These are phyloP conservation scores for Aspergillus versicolor DNA, from an alignment of 2,329 filamentous ascomycete genomes.

Conservation along the genomic window DNA sequence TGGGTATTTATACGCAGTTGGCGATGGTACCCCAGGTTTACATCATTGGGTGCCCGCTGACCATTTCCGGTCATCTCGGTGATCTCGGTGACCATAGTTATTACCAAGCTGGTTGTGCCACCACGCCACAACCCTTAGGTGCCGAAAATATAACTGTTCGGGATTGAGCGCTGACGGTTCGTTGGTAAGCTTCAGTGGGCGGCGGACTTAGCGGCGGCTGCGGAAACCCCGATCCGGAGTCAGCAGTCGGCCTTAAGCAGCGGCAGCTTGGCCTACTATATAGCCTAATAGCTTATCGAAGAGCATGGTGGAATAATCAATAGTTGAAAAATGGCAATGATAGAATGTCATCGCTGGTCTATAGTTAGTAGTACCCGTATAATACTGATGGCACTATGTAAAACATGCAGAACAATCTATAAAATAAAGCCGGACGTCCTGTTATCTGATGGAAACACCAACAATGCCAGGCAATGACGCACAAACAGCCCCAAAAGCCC, in stretches of 20 bases:
- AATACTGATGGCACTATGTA: not conserved
- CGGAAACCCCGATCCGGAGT: not conserved
- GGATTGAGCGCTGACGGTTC: not conserved
- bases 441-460: conserved; percentile 92
- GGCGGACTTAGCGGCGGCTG: not conserved
- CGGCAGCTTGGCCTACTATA: too few relatives aligned
- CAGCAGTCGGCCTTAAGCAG: not conserved
- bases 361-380: too few relatives aligned
- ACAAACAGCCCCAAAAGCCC: conserved; percentile 83
- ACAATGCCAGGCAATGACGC: conserved; percentile 78
- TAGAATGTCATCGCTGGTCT: not conserved
- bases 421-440: conserved; percentile 18
- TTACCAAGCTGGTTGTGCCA: not conserved
- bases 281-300: too few relatives aligned
- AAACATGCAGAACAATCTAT: not conserved
- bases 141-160: too few relatives aligned
- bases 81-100: not conserved
- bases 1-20: not conserved
- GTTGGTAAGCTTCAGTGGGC: not conserved
- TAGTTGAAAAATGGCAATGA: not conserved
- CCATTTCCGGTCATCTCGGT: not conserved
- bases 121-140: not conserved
- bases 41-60: not conserved
- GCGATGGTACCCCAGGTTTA: not conserved
- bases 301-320: too few relatives aligned